Base-by-base conservation (phyloP, 768 basidiomycete species). In the Rhodotorula sphaerocarpa region DNA sequence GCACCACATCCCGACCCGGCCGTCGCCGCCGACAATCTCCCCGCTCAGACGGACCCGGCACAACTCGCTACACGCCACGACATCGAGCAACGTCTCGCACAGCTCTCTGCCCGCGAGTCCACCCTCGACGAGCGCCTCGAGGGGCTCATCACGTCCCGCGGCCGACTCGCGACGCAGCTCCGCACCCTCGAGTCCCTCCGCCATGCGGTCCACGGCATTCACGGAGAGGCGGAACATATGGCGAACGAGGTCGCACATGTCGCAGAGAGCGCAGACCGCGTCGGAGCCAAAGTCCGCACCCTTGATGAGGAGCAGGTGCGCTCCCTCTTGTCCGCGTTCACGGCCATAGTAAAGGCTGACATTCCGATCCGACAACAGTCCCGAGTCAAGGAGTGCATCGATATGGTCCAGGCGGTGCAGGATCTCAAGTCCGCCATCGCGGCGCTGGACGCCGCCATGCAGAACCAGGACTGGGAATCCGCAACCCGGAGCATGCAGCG, bases 251-350 rank as follows among this genome's bases (percentile, higher is more conserved):
- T 69, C 3, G 57, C 57, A 0, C 51, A 33, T 0, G 67, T 69
- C 0, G 67, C 67, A 30, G 51, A 61, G 48, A 92, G 86, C 16
- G 88, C 86, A 16, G 84, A 91, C 70, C 80, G 92, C 51, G 87
- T 99, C 12, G 90, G 92, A n/a, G 87, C 89, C 36, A 85, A 86
- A 52, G 95, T 99, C 28, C 80, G 86, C 33, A 80, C 82, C 9
- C 80, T 99, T 47, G 95, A 99, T 73, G 86, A 90, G 73, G 90
- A 97, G 77, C 92, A 97, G 84, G 80, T 84, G 23, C 80, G 90
- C 57, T 16, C 18, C 30, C 20, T 20, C 3, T 51, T 34, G 15
- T 5, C 5, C 30, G 7, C 30, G 23, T 27, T 23, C 55, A 23
- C 42, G 42, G 30, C 30, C n/a, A 20, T 18, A 12, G 21, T 23